Conservation (phyloP, 805 yeast genomes). For the Candida sakaeoensis region DNA sequence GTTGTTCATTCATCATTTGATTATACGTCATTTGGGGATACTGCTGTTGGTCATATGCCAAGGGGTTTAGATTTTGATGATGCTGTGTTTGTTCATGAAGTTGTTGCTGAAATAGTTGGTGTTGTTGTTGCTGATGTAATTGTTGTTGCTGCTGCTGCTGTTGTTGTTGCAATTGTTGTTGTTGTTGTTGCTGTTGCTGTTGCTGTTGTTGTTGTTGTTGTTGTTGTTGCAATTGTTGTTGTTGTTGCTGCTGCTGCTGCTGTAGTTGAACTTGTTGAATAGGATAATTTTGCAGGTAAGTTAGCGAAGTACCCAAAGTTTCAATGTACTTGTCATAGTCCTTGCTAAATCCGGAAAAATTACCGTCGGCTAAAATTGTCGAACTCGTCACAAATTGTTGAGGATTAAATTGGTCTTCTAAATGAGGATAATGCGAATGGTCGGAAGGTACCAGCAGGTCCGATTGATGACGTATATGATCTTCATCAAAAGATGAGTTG, state of each 20-base stretch:
- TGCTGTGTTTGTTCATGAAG: not conserved
- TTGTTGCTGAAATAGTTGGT: not conserved
- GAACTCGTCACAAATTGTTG: not conserved
- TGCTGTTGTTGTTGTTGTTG: not conserved
- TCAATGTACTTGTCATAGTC: constrained; percentile 10
- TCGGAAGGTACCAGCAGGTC: too few relatives aligned
- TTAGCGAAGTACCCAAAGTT: constrained; percentile 7
- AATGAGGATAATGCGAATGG: too few relatives aligned
- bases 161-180: not conserved
- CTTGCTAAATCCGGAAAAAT: constrained; percentile 5
- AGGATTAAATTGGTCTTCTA: not conserved
- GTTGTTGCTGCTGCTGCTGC: constrained; percentile 4
- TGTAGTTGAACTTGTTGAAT: not conserved
- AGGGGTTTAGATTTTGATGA: not conserved
- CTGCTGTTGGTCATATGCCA: not conserved
- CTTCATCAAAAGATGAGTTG: too few relatives aligned
- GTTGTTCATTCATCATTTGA: not conserved
- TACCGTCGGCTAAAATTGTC: not conserved
- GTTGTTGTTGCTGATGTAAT: not conserved
- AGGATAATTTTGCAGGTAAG: not conserved
- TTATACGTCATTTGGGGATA: not conserved
- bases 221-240: not conserved
- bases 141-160: not conserved
- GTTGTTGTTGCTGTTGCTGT: not conserved
- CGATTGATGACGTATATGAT: too few relatives aligned